Percentiles rank a stretch among this genome's conserved stretches.
These are phyloP conservation scores for Fomitiporia mediterranea DNA, from an alignment of 1,284 basidiomycete genomes.

Conservation along the genomic window DNA sequence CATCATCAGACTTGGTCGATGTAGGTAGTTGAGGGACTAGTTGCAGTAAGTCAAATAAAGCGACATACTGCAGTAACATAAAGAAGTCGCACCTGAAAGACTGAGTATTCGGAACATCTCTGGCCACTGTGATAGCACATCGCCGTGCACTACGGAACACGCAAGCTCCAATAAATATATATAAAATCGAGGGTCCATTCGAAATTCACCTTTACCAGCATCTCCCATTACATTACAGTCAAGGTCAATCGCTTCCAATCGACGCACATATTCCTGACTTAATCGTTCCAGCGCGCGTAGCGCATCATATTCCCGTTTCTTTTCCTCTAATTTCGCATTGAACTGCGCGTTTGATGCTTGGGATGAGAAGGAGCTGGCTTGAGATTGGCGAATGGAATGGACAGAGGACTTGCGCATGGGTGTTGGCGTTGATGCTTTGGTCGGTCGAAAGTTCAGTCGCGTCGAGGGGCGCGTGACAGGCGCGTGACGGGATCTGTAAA, in stretches of 20 bases:
- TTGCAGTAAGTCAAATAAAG: not conserved
- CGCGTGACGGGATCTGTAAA: not conserved
- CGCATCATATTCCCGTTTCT: constrained; percentile 75
- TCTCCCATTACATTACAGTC: constrained; percentile 73
- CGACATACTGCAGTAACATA: not conserved
- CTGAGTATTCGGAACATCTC: constrained; percentile 73
- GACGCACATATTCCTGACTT: constrained; percentile 55
- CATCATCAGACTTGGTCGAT: constrained; percentile 29
- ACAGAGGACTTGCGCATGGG: constrained; percentile 19
- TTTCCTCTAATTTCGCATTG: constrained; percentile 55
- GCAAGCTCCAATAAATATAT: constrained; percentile 6
- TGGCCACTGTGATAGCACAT: constrained; percentile 75
- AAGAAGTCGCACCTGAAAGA: constrained; percentile 48
- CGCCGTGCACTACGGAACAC: constrained; percentile 55
- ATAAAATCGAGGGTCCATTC: not conserved
- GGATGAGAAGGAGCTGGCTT: constrained; percentile 33
- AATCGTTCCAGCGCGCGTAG: constrained; percentile 67
- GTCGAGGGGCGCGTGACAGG: not conserved
- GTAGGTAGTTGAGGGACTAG: constrained; percentile 27
- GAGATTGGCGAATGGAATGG: constrained; percentile 32
- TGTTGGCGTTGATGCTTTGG: not conserved
- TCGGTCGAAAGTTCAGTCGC: not conserved
- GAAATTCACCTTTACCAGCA: constrained; percentile 55
- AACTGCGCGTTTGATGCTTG: constrained; percentile 45
- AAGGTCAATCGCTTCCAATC: constrained; percentile 61